Base-by-base conservation (phyloP, 495 filamentous ascomycete species). In the Trypethelium eluteriae region DNA sequence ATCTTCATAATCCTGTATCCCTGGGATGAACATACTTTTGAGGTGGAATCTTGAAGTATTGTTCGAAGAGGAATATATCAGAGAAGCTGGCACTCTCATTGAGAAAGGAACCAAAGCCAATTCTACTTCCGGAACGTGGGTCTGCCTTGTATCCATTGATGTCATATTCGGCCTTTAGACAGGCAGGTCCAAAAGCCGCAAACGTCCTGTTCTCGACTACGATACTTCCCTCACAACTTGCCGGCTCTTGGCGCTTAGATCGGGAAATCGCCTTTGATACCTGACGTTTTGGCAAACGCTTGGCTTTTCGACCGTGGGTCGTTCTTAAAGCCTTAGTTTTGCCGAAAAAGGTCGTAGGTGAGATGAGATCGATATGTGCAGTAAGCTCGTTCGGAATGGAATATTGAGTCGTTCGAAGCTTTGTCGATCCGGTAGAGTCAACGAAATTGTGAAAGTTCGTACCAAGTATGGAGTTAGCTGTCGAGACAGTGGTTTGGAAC, bases 101-200 rank as follows among this genome's bases (percentile, higher is more conserved):
- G 25, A 84, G 71, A 71, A 77, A 84, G 70, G 83, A 79, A 61
- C 74, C 80, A 64, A 84, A 76, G 35, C 73, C 82, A 39, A 85
- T 70, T 35, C 73, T 75, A 69, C 38, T 50, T 16, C 62, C 62
- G 12, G 62, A 49, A 25, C 32, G n/a, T 10, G 57, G 32, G 38
- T 64, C 14, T 16, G 61, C 61, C 32, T 36, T 53, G 66, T 67
- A 64, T 38, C 38, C 62, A 49, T 41, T 38, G 36, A 67, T 32
- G 62, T 67, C 47, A 50, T 67, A 67, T 36, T 65, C n/a, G 41
- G 32, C 10, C 32, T 64, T 67, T 11, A 67, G 35, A 44, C 66
- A 67, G 9, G 18, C 35, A 10, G 66, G 66, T 7, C 62, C 64
- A 62, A 63, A 38, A 39, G 41, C 39, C 16, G 61, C 53, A 14